Base-by-base conservation (phyloP, 352 stramenopile genomes). In the Pythium angustatum region DNA sequence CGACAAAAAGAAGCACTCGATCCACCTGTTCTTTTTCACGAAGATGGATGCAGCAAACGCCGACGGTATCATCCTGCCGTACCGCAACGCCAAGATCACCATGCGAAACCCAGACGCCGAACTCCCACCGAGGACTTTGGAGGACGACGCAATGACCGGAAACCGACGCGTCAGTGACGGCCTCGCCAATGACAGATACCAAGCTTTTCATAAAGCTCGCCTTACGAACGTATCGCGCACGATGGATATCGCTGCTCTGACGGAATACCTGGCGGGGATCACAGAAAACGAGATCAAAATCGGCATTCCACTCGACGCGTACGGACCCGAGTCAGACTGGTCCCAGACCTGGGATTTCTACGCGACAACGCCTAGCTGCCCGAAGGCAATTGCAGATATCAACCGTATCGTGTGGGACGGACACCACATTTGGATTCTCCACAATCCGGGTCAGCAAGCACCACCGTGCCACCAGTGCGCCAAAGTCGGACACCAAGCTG, bases 1-100 rank as follows among this genome's bases (percentile, higher is more conserved):
- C 51, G 41, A 60, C 41, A 26, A 48, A 9, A 14, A 45, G 14
- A n/a, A 34, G 2, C 49, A 67, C 11, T 28, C 60, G 11, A 4
- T 67, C n/a, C 60, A 67, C 26, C 34, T 67, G 21, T 41, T 52
- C 50, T 61, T 67, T 30, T 60, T 36, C 38, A 61, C 38, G 2
- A 57, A 52, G n/a, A 10, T 5, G 2, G 43, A 56, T 9, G 50
- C 60, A 6, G 28, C 11, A 2, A 3, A 48, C 7, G 60, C 38
- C 26, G 49, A 67, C 11, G 41, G 31, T 3, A 41, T 49, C 24
- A 2, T n/a, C 7, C 22, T 67, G 1, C 60, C 60, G 2, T 61
- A 56, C 30, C 50, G 60, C 3, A 49, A 24, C 7, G 31, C 28
- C 3, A 36, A 26, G 22, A 12, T 67, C 4, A 26, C 12, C 1